phyloP scores from a whole-genome alignment of 2,329 filamentous ascomycete genomes.

The Aspergillus luchuensis region DNA sequence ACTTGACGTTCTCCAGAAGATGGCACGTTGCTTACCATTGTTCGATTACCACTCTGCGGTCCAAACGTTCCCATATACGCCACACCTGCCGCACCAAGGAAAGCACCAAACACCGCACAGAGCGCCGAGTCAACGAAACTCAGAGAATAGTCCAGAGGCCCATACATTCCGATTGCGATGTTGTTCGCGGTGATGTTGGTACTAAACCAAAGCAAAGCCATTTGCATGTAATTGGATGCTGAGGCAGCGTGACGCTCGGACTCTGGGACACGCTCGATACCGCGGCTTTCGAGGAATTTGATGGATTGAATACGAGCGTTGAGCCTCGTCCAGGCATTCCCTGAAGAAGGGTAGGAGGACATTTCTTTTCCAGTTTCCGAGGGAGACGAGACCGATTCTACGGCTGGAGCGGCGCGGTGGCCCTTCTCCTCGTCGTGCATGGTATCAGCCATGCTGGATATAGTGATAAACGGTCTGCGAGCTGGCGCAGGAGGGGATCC shows the following conservation, averaged over 20 bases:
- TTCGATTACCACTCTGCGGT: slow-evolving; percentile 36
- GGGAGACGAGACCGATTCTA: not conserved
- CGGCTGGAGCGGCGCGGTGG: not conserved
- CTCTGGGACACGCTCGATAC: slow-evolving; percentile 56
- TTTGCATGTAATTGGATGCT: slow-evolving; percentile 22
- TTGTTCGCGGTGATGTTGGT: slow-evolving; percentile 35
- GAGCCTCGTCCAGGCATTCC: not conserved
- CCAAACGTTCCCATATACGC: slow-evolving; percentile 40
- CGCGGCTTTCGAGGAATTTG: slow-evolving; percentile 49
- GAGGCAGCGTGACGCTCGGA: slow-evolving; percentile 50
- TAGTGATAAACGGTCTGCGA: not conserved
- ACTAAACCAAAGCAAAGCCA: slow-evolving; percentile 29
- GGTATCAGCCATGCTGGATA: slow-evolving; percentile 2
- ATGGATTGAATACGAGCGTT: not conserved
- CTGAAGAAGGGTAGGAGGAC: not conserved
- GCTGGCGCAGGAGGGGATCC: not conserved
- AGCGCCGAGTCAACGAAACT: slow-evolving; percentile 36
- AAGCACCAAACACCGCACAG: slow-evolving; percentile 29
- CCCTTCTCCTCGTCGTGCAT: slow-evolving; percentile 7
- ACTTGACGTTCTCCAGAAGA: not conserved
- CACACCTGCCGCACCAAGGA: slow-evolving; percentile 29
- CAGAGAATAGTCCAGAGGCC: slow-evolving; percentile 35
- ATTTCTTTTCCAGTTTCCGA: not conserved
- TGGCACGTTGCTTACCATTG: slow-evolving; percentile 30
- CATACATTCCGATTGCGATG: slow-evolving; percentile 35